These are phyloP conservation scores for Clavispora carvajalis DNA, from an alignment of 805 yeast genomes.

Conservation along the genomic window DNA sequence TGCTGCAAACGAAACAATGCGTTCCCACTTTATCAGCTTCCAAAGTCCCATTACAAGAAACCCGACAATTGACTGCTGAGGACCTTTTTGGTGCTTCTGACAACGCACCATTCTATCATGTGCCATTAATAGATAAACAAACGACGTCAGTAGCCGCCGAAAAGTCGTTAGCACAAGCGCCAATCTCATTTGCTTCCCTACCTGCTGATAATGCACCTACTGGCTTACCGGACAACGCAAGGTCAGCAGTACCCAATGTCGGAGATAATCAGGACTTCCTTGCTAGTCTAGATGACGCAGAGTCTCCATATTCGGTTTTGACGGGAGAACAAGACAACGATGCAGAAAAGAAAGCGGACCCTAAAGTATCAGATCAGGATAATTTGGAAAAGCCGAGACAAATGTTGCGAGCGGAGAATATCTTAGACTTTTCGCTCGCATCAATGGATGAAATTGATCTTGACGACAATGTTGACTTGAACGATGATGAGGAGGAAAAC, in stretches of 20 bases:
- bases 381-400: neutral
- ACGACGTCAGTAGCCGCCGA: too few species aligned
- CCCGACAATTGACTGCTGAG: neutral
- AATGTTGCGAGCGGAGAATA: neutral
- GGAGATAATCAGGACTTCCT: too few species aligned
- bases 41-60: neutral
- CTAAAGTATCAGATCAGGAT: neutral
- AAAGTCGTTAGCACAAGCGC: too few species aligned
- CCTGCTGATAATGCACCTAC: too few species aligned
- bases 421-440: neutral
- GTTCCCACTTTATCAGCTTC: neutral
- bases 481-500: neutral
- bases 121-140: too few species aligned
- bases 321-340: too few species aligned
- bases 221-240: too few species aligned
- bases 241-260: too few species aligned
- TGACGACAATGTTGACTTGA: neutral
- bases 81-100: conserved; percentile 1
- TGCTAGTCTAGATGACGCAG: neutral
- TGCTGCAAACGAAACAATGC: neutral
- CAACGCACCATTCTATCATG: neutral
- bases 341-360: neutral
- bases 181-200: too few species aligned
- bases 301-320: neutral
- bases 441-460: neutral